phyloP scores from a whole-genome alignment of 176 grass and related monocot species.

The Pharus latifolius region DNA sequence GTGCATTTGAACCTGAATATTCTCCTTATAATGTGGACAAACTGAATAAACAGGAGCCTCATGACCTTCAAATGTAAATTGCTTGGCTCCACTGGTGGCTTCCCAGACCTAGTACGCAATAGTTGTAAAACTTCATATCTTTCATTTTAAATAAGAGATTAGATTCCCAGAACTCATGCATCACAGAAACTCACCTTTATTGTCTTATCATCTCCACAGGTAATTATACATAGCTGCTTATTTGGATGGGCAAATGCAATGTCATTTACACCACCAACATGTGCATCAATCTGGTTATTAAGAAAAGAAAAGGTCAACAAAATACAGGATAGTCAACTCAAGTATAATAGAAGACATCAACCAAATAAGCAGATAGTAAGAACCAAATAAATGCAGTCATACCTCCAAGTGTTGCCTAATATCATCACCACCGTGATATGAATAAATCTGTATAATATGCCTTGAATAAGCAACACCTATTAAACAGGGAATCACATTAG shows the following conservation, averaged over 20 bases:
- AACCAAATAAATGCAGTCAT: constrained; percentile 8
- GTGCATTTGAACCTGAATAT: constrained; percentile 56
- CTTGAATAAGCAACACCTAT: constrained; percentile 98
- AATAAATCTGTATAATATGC: constrained; percentile 98
- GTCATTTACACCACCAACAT: constrained; percentile 95
- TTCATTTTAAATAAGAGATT: neutral
- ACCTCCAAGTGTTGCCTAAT: constrained; percentile 96
- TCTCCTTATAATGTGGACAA: constrained; percentile 95
- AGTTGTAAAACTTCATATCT: constrained; percentile 12
- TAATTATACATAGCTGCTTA: constrained; percentile 94
- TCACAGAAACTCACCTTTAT: constrained; percentile 54
- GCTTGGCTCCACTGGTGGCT: constrained; percentile 61
- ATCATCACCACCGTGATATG: constrained; percentile 74
- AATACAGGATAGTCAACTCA: neutral
- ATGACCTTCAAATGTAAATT: constrained; percentile 94
- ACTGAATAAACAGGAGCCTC: constrained; percentile 98
- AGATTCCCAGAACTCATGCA: neutral
- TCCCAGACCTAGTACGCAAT: constrained; percentile 79
- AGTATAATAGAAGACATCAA: constrained; percentile 15
- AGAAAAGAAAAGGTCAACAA: constrained; percentile 24
- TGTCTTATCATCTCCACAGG: constrained; percentile 97
- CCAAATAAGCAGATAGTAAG: neutral
- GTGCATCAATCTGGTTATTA: constrained; percentile 80
- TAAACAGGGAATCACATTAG: constrained; percentile 9
- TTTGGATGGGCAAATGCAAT: constrained; percentile 98